Conservation (phyloP, 202 grass and related monocot species). For the Panicum hallii region DNA sequence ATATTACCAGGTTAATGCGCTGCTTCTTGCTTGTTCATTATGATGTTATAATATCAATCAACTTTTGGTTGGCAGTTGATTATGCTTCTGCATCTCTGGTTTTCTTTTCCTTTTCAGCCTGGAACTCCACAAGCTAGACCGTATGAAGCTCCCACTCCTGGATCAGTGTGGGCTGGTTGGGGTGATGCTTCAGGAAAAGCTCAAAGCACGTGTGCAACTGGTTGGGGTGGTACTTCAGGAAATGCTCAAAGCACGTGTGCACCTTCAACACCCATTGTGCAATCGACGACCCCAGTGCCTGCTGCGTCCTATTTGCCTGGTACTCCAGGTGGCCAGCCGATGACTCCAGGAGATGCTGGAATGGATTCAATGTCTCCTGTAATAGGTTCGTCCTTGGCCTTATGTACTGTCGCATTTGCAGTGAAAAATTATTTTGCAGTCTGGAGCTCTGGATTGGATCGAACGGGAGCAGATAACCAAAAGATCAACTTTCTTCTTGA, state of each 20-base stretch:
- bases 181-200: constrained; percentile 62
- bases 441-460: constrained; percentile 11
- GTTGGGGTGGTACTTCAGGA: constrained; percentile 57
- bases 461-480: not conserved
- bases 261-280: constrained; percentile 64
- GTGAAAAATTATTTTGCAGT: constrained; percentile 1
- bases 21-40: not conserved
- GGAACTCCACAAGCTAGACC: constrained; percentile 67
- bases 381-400: constrained; percentile 55
- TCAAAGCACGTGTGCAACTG: constrained; percentile 34
- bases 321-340: constrained; percentile 74
- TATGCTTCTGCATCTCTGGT: constrained; percentile 22
- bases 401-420: constrained; percentile 19
- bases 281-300: constrained; percentile 75
- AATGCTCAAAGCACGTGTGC: constrained; percentile 62
- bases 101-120: constrained; percentile 53
- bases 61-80: constrained; percentile 19
- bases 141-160: constrained; percentile 87
- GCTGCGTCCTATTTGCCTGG: constrained; percentile 63
- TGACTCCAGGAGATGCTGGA: constrained; percentile 76
- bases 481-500: constrained; percentile 9
- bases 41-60: constrained; percentile 16
- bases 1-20: constrained; percentile 62
- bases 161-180: constrained; percentile 73
- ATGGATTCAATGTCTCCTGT: constrained; percentile 74